Evolutionary conservation across 257 asterid genomes (phyloP).

Genomic region (Nicotiana benthamiana): DNA sequence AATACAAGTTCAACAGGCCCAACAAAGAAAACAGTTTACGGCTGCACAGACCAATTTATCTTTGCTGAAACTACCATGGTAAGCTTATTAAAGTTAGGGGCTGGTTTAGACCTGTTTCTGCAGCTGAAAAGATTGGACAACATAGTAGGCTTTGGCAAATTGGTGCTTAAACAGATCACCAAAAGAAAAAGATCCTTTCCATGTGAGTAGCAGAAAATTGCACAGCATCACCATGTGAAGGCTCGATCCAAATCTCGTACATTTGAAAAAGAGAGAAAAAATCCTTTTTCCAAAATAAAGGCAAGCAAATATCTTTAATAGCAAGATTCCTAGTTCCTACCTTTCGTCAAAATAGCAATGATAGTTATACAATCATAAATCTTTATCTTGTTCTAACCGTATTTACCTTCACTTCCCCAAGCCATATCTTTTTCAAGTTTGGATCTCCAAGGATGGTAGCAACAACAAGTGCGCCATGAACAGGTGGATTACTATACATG

Average conservation of each 20-base stretch:
- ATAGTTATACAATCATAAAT: no score
- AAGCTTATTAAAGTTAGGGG: background rate
- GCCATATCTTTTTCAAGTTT: conserved; percentile 73
- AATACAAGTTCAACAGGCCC: background rate
- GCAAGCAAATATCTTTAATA: background rate
- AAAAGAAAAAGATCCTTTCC: background rate
- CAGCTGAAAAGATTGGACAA: background rate
- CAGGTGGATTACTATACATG: conserved; percentile 98
- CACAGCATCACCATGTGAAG: background rate
- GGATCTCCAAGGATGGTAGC: conserved; percentile 83
- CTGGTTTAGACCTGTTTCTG: background rate
- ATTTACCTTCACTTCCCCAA: conserved; percentile 83
- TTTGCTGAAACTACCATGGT: background rate
- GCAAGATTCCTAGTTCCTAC: background rate
- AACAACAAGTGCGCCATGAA: conserved; percentile 83
- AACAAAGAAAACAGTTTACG: background rate
- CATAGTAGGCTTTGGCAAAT: background rate
- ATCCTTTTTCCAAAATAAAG: no score
- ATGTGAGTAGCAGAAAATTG: background rate
- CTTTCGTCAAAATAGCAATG: background rate
- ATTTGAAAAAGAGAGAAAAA: background rate
- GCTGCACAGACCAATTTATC: background rate
- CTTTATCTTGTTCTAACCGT: background rate
- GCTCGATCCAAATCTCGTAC: background rate
- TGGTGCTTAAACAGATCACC: background rate